Base-by-base conservation (phyloP, 768 basidiomycete species). In the Boletus insuetus region DNA sequence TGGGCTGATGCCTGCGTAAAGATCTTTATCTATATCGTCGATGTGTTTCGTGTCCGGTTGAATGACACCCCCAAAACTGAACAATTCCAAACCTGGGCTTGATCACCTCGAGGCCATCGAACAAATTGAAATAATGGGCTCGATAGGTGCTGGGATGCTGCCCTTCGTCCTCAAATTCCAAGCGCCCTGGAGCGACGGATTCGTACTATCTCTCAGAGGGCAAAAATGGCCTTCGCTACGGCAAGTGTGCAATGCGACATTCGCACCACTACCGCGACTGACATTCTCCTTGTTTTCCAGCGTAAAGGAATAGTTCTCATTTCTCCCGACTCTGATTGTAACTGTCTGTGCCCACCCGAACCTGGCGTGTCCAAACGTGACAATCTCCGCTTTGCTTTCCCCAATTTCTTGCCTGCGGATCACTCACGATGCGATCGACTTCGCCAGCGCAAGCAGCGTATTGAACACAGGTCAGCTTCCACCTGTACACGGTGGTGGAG, bases 201-300 rank as follows among this genome's bases (percentile, higher is more conserved):
- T 70, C n/a, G n/a, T n/a, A n/a, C 38, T 83, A 84, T 65, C 71
- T 84, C 4, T 77, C 82, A 9, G 78, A 78, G 34, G 79, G 79
- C 20, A 49, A 54, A 44, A 64, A 77, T 40, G 73, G n/a, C n/a
- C n/a, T n/a, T n/a, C 20, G 81, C 76, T 31, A 83, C n/a, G n/a
- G n/a, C n/a, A n/a, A n/a, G n/a, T n/a, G 42, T 34, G 7, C 10
- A 17, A 12, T 26, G 19, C n/a, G n/a, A n/a, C n/a, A n/a, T n/a
- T n/a, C n/a, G n/a, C n/a, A n/a, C n/a, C n/a, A n/a, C n/a, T n/a
- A n/a, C 11, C 22, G 22, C 3, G 4, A 22, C 22, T 22, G 14
- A 16, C 1, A 3, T 40, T 24, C 19, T 4, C 17, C 9, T 26
- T n/a, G 12, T 43, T 41, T 53, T 19, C 22, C 38, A 56, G 56